Evolutionary conservation across 176 grass and related monocot genomes (phyloP), one percentile per base, ranked within the genome.

Genomic region (Oryza glumipatula): DNA sequence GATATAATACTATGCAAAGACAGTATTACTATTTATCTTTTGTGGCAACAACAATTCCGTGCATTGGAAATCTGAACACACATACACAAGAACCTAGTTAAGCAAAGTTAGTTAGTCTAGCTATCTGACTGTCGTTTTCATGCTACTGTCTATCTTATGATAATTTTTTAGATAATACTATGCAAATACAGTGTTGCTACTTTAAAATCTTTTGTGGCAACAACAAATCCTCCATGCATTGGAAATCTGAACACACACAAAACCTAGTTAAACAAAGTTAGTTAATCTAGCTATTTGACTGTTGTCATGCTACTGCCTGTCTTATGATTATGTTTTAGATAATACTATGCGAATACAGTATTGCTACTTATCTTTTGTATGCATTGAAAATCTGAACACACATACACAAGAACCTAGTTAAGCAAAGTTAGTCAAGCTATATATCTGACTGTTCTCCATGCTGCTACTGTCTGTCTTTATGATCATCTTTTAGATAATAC

Each of bases 51-150:
- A 77, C 72, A 69, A 89, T 86, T 72, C 77, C 77, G 12, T 86
- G 36, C 72, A 44, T 86, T 58, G 44, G 88, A 72, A 77, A 54
- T 32, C 79, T 90, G 79, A 82, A 82, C 77, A 56, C 52, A 41
- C 39, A 41, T 41, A 21, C 52, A 56, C 73, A 72, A 47, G 13
- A 86, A 68, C 77, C 88, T 86, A 81, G 22, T 28, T 65, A 64
- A 86, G 54, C 78, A 86, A 82, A 67, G 38, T 76, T 78, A 61
- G 56, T n/a, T 8, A 3, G 3, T 61, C 38, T 21, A 7, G 0
- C 21, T 4, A 21, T n/a, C 16, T 67, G 67, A 41, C 63, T 82
- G 88, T n/a, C n/a, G n/a, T 65, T 86, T 54, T 19, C 67, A 82
- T 64, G 32, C 26, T 51, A 45, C 52, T 58, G 52, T 58, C 66